These are phyloP conservation scores for Lactarius akahatsu DNA, from an alignment of 768 basidiomycete genomes.

Conservation along the genomic window DNA sequence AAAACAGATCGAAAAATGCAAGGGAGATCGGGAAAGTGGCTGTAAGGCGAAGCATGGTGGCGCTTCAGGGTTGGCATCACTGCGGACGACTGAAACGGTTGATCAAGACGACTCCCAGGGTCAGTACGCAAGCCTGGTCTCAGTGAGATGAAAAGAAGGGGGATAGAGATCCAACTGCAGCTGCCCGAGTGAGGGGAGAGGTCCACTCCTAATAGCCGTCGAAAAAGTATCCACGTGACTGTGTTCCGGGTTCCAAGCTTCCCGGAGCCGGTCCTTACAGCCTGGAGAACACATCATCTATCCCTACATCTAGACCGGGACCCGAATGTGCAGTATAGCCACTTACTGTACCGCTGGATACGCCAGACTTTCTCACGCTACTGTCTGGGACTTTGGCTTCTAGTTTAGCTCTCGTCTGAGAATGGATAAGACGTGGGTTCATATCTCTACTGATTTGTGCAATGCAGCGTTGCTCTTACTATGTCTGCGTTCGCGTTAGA, in stretches of 20 bases:
- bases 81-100: not conserved
- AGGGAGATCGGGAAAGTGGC: not conserved
- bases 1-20: not conserved
- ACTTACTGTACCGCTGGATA: not conserved
- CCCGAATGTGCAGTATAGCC: not conserved
- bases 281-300: not conserved
- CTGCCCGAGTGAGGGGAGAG: not conserved
- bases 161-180: not conserved
- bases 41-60: not conserved
- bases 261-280: slow-evolving; percentile 1
- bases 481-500: not conserved
- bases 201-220: too few relatives aligned
- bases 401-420: not conserved
- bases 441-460: not conserved
- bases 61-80: not conserved
- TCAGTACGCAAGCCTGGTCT: not conserved
- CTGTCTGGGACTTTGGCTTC: not conserved
- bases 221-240: not conserved
- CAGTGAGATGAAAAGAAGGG: not conserved
- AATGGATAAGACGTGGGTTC: not conserved
- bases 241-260: not conserved
- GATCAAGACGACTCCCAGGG: not conserved
- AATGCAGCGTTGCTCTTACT: not conserved
- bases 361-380: not conserved
- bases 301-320: not conserved